Conservation (phyloP, 192 early-diverging fungal species). For the Mortierella antarctica region DNA sequence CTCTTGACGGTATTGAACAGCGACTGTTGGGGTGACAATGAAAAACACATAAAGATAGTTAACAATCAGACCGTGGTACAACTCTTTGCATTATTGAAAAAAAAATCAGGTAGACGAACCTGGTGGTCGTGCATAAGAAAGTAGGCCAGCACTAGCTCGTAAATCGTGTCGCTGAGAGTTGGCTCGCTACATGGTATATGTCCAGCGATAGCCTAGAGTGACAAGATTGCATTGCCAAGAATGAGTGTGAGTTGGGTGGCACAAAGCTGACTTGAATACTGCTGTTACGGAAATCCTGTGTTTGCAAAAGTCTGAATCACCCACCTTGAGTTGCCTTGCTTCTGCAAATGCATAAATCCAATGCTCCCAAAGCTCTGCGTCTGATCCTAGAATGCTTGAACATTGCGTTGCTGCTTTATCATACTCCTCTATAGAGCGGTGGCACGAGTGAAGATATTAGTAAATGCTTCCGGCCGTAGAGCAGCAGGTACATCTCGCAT, state of each 20-base stretch:
- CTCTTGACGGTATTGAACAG: conserved; percentile 69
- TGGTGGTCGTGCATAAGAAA: conserved; percentile 74
- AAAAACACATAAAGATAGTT: neutral
- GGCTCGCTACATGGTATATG: conserved; percentile 82
- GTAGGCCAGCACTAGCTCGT: conserved; percentile 87
- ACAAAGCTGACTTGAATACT: neutral
- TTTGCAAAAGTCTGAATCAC: neutral
- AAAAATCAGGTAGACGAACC: conserved; percentile 45
- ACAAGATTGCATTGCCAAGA: too few species aligned
- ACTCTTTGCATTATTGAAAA: conserved; percentile 2
- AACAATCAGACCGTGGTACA: neutral
- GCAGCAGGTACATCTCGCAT: conserved; percentile 1
- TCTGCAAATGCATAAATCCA: conserved; percentile 94
- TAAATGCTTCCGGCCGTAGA: neutral
- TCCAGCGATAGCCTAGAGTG: conserved; percentile 68
- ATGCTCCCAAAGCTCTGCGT: conserved; percentile 85
- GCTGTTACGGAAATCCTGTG: neutral
- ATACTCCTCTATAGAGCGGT: conserved; percentile 54
- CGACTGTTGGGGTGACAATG: conserved; percentile 28
- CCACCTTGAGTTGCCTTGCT: conserved; percentile 73
- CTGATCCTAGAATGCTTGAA: conserved; percentile 74
- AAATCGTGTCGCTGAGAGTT: conserved; percentile 80
- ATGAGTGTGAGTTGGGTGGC: too few species aligned
- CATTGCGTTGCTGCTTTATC: conserved; percentile 80
- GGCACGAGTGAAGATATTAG: neutral